A percentile compares a stretch with the other conserved stretches of the same genome.
phyloP scores from a whole-genome alignment of 768 basidiomycete genomes.

The Holtermannia corniformis region DNA sequence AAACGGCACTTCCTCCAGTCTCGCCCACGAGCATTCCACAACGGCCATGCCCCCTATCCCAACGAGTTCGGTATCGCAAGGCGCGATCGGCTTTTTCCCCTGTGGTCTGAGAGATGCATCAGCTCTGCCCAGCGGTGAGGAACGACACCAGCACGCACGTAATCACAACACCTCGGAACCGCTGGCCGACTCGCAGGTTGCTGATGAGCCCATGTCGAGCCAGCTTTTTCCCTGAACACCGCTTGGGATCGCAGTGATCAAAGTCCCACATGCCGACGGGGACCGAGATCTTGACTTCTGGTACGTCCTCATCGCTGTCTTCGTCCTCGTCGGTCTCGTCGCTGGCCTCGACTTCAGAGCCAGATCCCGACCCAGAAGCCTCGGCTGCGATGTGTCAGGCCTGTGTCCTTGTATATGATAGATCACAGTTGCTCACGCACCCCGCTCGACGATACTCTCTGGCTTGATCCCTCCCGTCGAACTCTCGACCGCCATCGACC shows the following conservation, averaged over 20 bases:
- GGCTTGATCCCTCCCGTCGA: conserved; percentile 9
- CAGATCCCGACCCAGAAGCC: conserved; percentile 5
- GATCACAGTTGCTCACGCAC: conserved; percentile 6
- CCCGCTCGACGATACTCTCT: conserved; percentile 11
- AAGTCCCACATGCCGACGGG: conserved; percentile 99
- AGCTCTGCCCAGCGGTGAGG: background rate
- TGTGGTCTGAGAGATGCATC: conserved; percentile 61
- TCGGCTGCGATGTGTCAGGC: background rate
- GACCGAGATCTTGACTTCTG: conserved; percentile 42
- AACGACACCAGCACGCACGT: conserved; percentile 54
- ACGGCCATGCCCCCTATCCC: conserved; percentile 72
- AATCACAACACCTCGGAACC: conserved; percentile 85
- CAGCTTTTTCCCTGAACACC: conserved; percentile 82
- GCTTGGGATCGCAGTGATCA: conserved; percentile 88
- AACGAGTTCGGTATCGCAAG: conserved; percentile 73
- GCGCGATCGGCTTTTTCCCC: conserved; percentile 65
- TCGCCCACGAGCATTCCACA: conserved; percentile 98
- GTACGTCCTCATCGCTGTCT: conserved; percentile 40
- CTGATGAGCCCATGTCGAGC: conserved; percentile 73
- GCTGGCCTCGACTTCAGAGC: background rate
- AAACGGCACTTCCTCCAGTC: conserved; percentile 89
- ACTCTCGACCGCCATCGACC: conserved; percentile 2
- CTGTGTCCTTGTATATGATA: background rate
- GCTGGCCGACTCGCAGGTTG: conserved; percentile 69
- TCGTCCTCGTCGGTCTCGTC: conserved; percentile 35